Evolutionary conservation across 2,329 filamentous ascomycete genomes (phyloP).

Genomic region (Coleophoma cylindrospora): DNA sequence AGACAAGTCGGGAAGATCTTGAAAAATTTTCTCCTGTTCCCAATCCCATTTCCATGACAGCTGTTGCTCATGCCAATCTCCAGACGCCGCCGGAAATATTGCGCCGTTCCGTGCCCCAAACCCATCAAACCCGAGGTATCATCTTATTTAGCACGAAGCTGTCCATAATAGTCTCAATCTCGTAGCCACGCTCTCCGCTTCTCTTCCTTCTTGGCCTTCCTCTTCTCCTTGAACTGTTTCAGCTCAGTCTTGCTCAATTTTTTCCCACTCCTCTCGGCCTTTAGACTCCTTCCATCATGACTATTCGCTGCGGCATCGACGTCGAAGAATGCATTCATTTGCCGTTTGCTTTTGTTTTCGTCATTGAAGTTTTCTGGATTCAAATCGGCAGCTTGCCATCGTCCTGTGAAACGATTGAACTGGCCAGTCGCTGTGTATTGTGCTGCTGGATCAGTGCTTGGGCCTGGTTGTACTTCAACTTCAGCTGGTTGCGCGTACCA

Average conservation of each 20-base stretch:
- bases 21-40: too few relatives aligned
- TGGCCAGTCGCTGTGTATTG: constrained; percentile 64
- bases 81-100: too few relatives aligned
- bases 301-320: constrained; percentile 89
- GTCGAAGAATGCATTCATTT: constrained; percentile 94
- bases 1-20: too few relatives aligned
- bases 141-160: background rate
- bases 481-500: constrained; percentile 71
- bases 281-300: constrained; percentile 85
- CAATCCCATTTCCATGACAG: too few relatives aligned
- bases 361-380: constrained; percentile 76
- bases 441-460: constrained; percentile 33
- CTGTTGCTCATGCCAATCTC: too few relatives aligned
- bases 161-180: constrained; percentile 51
- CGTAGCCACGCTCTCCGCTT: constrained; percentile 87
- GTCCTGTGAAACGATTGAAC: constrained; percentile 91
- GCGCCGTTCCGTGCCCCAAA: too few relatives aligned
- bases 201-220: constrained; percentile 85
- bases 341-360: constrained; percentile 78
- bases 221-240: constrained; percentile 87
- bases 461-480: constrained; percentile 25
- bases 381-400: constrained; percentile 65
- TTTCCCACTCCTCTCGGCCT: constrained; percentile 83
- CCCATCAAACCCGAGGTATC: background rate
- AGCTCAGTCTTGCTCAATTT: constrained; percentile 81